Base-by-base conservation (phyloP, 208 protist species). In the Trypanosoma boissoni region DNA sequence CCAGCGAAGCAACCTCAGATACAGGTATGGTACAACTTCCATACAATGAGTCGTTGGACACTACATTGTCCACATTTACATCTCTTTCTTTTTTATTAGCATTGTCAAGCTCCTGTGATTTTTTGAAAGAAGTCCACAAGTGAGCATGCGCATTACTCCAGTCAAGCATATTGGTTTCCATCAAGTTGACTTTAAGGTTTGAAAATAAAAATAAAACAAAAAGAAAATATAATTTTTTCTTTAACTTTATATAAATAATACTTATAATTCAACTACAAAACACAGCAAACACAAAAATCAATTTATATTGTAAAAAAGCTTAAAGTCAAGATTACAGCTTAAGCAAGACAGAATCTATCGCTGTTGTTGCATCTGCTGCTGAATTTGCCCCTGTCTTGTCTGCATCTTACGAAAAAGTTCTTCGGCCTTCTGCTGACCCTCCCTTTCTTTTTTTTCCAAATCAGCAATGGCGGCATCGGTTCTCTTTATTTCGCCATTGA, bases 401-500 rank as follows among this genome's bases (percentile, higher is more conserved):
- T 92, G 81, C 88, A 95, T 95, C 57, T 84, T 87, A 9, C 75
- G 75, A 50, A 92, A 91, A 31, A 92, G 66, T 0, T 92, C 83
- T 49, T 85, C 80, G 3, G 84, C 81, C 37, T 74, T 82, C 64
- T 88, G 76, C 49, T 92, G 83, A 31, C 78, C 42, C 3, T 91
- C 80, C 14, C 51, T 65, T 55, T 95, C 86, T 55, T 89, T 95
- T 26, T 83, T 73, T 32, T 87, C 79, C 41, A 94, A 36, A 8
- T 96, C 87, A 7, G 82, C 66, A 37, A 97, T 90, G 46, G 71
- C 78, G 34, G 56, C 66, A 63, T 96, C 89, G 2, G 82, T 85
- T 41, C 80, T 72, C 71, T 92, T 95, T 27, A 96, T 64, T 60
- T 96, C 88, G 16, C 78, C 78, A 59, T 86, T 92, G 68, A 98